Percentiles rank a stretch among this genome's conserved stretches.
These are phyloP conservation scores for Pseudocercospora macadamiae DNA, from an alignment of 2,329 filamentous ascomycete genomes.

Conservation along the genomic window DNA sequence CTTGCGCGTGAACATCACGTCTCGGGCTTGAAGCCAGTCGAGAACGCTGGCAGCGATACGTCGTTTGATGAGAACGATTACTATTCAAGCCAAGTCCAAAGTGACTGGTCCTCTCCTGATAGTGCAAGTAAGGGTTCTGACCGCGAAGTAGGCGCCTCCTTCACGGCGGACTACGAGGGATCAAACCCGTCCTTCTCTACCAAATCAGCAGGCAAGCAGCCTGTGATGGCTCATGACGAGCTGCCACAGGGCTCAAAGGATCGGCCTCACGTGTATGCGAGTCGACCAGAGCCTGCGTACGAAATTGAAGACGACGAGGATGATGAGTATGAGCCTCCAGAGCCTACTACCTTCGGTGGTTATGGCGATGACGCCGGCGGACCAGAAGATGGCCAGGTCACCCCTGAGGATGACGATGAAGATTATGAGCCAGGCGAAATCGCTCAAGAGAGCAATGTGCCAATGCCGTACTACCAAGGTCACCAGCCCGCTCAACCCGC, in stretches of 20 bases:
- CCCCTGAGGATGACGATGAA: slow-evolving; percentile 36
- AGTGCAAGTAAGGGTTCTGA: slow-evolving; percentile 47
- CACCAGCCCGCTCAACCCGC: slow-evolving; percentile 25
- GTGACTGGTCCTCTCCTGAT: slow-evolving; percentile 70
- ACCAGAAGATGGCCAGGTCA: slow-evolving; percentile 21
- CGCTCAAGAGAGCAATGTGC: slow-evolving; percentile 30
- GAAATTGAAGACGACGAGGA: slow-evolving; percentile 33
- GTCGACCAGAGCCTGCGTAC: slow-evolving; percentile 12
- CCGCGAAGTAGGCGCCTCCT: slow-evolving; percentile 44
- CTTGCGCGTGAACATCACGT: slow-evolving; percentile 70
- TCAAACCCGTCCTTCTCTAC: slow-evolving; percentile 19
- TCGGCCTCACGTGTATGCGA: slow-evolving; percentile 13
- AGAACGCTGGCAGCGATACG: slow-evolving; percentile 56
- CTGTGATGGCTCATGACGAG: slow-evolving; percentile 17
- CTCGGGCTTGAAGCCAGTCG: slow-evolving; percentile 60
- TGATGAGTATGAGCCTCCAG: slow-evolving; percentile 39
- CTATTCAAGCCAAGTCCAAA: slow-evolving; percentile 81
- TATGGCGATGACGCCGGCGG: slow-evolving; percentile 24
- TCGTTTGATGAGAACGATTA: slow-evolving; percentile 93
- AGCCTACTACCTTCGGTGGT: slow-evolving; percentile 31
- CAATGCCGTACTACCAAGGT: slow-evolving; percentile 20
- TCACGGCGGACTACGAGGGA: slow-evolving; percentile 32
- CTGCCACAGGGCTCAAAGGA: slow-evolving; percentile 17
- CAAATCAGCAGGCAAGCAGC: slow-evolving; percentile 25
- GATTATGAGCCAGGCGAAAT: slow-evolving; percentile 43